A percentile compares a stretch with the other conserved stretches of the same genome.
phyloP scores from a whole-genome alignment of 441 rosid genomes.

The Adansonia rubrostipa region DNA sequence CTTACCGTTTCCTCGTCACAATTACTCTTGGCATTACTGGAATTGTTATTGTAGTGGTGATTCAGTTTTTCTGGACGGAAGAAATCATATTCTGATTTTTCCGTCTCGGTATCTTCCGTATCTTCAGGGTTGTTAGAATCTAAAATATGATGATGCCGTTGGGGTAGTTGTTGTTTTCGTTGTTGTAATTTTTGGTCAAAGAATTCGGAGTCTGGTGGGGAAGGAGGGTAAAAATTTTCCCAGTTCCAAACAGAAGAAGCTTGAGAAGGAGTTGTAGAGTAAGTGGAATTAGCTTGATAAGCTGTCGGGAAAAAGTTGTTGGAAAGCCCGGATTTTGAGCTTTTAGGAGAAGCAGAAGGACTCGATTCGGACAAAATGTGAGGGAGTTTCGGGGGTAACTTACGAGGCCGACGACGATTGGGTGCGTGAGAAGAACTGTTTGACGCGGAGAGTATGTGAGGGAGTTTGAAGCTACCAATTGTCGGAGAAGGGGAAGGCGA shows the following conservation, averaged over 20 bases:
- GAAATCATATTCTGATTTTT: conserved; percentile 73
- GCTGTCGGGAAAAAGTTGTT: conserved; percentile 63
- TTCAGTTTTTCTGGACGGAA: conserved; percentile 38
- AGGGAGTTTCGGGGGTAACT: conserved; percentile 55
- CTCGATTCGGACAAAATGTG: conserved; percentile 92
- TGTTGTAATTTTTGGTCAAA: conserved; percentile 54
- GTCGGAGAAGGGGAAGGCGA: conserved; percentile 56
- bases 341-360: conserved; percentile 61
- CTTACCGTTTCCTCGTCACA: conserved; percentile 65
- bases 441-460: conserved; percentile 37
- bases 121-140: conserved; percentile 34
- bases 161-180: conserved; percentile 28
- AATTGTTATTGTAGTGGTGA: conserved; percentile 22
- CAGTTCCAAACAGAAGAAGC: conserved; percentile 93
- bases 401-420: conserved; percentile 50
- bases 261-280: conserved; percentile 77
- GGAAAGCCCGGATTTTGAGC: conserved; percentile 54
- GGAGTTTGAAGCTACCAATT: conserved; percentile 51
- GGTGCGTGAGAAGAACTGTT: conserved; percentile 28
- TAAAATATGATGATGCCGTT: conserved; percentile 27
- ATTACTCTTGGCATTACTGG: conserved; percentile 21
- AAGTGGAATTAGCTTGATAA: conserved; percentile 61
- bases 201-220: conserved; percentile 89
- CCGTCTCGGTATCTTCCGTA: conserved; percentile 48
- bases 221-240: conserved; percentile 94